These are phyloP conservation scores for Penicillium waksmanii DNA, from an alignment of 495 filamentous ascomycete genomes.

Conservation along the genomic window DNA sequence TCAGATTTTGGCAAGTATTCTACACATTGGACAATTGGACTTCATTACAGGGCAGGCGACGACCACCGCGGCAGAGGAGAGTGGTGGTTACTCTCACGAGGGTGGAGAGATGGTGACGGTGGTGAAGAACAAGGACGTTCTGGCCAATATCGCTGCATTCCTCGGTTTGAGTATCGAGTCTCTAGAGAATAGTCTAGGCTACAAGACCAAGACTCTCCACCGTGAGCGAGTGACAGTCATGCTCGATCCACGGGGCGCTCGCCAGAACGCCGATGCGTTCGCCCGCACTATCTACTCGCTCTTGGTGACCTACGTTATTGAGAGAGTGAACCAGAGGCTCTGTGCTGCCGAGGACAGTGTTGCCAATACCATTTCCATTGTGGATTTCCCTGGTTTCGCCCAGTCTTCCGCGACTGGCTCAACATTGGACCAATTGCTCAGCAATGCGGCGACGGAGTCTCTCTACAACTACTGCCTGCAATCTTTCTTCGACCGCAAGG, in stretches of 20 bases:
- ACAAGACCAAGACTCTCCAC: constrained; percentile 93
- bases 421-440: constrained; percentile 87
- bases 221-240: constrained; percentile 96
- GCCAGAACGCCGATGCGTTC: constrained; percentile 89
- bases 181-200: constrained; percentile 84
- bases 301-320: constrained; percentile 88
- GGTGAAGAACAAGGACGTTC: constrained; percentile 90
- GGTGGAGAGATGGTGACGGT: constrained; percentile 82
- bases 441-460: constrained; percentile 89
- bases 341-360: constrained; percentile 89
- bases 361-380: constrained; percentile 88
- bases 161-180: constrained; percentile 78
- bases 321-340: constrained; percentile 85
- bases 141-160: constrained; percentile 87
- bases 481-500: constrained; percentile 92
- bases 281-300: constrained; percentile 95
- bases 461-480: constrained; percentile 92
- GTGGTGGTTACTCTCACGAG: constrained; percentile 94
- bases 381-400: constrained; percentile 96
- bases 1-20: constrained; percentile 85
- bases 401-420: constrained; percentile 81
- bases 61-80: constrained; percentile 79
- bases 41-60: constrained; percentile 82
- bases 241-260: constrained; percentile 89
- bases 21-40: constrained; percentile 95